A percentile compares a stretch with the other conserved stretches of the same genome.
These are phyloP conservation scores for Zizania palustris DNA, from an alignment of 202 grass and related monocot genomes.

Conservation along the genomic window DNA sequence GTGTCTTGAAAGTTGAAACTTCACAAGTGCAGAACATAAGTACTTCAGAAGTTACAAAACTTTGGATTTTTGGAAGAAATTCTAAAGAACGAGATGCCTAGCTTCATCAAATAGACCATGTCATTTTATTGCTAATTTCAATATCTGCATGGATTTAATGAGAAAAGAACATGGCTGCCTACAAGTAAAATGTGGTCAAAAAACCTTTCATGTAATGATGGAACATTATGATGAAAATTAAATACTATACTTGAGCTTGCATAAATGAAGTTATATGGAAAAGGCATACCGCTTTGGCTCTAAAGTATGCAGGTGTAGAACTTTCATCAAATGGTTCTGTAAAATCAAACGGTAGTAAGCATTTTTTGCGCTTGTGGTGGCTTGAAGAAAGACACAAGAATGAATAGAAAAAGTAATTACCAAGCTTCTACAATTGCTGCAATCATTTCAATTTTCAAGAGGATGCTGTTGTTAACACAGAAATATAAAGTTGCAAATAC, in stretches of 20 bases:
- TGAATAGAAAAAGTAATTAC: slow-evolving; percentile 1
- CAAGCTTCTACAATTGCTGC: slow-evolving; percentile 11
- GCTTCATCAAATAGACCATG: background rate
- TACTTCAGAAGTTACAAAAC: background rate
- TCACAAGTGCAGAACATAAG: background rate
- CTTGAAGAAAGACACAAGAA: background rate
- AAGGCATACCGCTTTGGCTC: slow-evolving; percentile 60
- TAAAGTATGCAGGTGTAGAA: slow-evolving; percentile 54
- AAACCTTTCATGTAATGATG: slow-evolving; percentile 15
- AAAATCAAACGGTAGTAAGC: slow-evolving; percentile 43
- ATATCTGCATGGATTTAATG: background rate
- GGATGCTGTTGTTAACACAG: background rate
- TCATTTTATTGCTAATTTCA: background rate
- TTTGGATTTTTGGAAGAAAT: background rate
- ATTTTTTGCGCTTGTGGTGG: background rate
- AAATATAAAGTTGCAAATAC: slow-evolving; percentile 10
- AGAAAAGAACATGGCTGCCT: background rate
- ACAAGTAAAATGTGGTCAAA: slow-evolving; percentile 15
- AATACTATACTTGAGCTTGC: slow-evolving; percentile 13
- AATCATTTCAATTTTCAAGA: slow-evolving; percentile 29
- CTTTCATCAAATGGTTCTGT: slow-evolving; percentile 72
- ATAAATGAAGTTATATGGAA: slow-evolving; percentile 14
- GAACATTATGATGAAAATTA: slow-evolving; percentile 5
- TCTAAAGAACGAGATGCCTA: background rate
- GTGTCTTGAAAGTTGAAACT: background rate